phyloP scores from a whole-genome alignment of 2,329 filamentous ascomycete genomes.

The Hirsutella rhossiliensis region DNA sequence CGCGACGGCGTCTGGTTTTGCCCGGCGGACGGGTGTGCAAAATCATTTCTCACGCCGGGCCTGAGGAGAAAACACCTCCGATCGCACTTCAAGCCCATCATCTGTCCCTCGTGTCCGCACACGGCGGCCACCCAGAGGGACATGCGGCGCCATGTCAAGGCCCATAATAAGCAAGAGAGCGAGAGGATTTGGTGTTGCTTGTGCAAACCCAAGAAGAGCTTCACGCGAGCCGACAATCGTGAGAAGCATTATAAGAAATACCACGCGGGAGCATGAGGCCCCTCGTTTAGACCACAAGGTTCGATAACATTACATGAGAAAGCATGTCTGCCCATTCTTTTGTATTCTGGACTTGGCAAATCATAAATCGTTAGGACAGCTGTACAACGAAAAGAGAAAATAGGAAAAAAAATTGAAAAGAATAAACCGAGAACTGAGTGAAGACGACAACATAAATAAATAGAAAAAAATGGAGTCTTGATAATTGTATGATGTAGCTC shows the following conservation, averaged over 20 bases:
- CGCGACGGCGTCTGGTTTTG: background rate
- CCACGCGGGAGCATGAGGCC: background rate
- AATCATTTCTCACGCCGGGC: background rate
- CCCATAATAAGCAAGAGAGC: background rate
- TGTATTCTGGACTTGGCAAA: background rate
- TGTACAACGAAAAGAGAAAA: background rate
- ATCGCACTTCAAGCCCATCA: background rate
- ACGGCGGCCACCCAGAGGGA: background rate
- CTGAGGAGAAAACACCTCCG: background rate
- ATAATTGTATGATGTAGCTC: too few species aligned
- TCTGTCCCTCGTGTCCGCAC: background rate
- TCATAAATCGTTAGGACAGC: background rate
- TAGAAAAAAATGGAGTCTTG: background rate
- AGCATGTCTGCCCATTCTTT: background rate
- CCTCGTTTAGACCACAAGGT: too few species aligned
- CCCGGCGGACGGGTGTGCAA: background rate
- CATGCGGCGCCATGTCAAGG: background rate
- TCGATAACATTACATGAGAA: too few species aligned
- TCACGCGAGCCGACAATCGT: slow-evolving; percentile 1
- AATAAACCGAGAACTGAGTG: background rate
- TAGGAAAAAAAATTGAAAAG: background rate
- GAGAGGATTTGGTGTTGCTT: background rate
- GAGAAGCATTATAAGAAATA: background rate
- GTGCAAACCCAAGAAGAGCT: background rate
- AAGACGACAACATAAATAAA: background rate